Evolutionary conservation across 1,139 yeast genomes (phyloP), one percentile per base, ranked within the genome.

Genomic region (Yamadazyma diospyri): DNA sequence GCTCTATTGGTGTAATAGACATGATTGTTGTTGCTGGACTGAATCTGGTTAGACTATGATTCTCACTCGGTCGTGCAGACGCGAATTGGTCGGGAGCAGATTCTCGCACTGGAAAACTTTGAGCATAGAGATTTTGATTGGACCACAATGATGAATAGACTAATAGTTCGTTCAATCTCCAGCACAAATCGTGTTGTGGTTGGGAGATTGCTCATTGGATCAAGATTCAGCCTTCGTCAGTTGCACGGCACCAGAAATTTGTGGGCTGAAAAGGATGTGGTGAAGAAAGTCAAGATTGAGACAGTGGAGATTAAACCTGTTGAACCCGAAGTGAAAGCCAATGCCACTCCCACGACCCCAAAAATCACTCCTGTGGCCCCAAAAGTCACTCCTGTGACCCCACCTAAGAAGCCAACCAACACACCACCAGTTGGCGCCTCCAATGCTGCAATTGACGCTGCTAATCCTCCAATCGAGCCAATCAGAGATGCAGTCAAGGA

Each of bases 1-100:
- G 27, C 10, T 13, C 34, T 14, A 45, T 21, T 12, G 69, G 67
- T 7, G 12, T 12, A 23, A 29, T 23, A 8, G 32, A 29, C 32
- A 29, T 29, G 8, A 7, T 18, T 9, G 20, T 6, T 18, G n/a
- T n/a, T n/a, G n/a, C n/a, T n/a, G n/a, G n/a, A n/a, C n/a, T n/a
- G n/a, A n/a, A n/a, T n/a, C n/a, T n/a, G n/a, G n/a, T n/a, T n/a
- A n/a, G n/a, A n/a, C n/a, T n/a, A n/a, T n/a, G n/a, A n/a, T n/a
- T n/a, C n/a, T n/a, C n/a, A n/a, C n/a, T n/a, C n/a, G n/a, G n/a
- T n/a, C n/a, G n/a, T n/a, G n/a, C n/a, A n/a, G n/a, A n/a, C n/a
- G n/a, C n/a, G n/a, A n/a, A n/a, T n/a, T n/a, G n/a, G n/a, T n/a
- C 23, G 12, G 23, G 23, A n/a, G 10, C 12, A 11, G 23, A 21